Conservation (phyloP, 306 rosid species). For the Prunus campanulata region DNA sequence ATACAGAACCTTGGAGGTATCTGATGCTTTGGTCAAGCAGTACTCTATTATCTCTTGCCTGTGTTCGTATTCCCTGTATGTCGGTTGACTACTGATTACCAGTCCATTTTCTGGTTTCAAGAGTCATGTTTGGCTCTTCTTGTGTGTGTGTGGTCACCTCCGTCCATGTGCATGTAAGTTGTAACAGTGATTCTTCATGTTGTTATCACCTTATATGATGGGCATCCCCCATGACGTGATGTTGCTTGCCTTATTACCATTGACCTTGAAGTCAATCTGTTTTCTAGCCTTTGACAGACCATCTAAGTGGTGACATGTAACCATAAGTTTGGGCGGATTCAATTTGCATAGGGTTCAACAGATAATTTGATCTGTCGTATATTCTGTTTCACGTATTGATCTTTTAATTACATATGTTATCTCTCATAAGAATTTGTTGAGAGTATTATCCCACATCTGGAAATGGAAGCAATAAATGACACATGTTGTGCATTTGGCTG, state of each 20-base stretch:
- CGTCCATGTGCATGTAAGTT: background rate
- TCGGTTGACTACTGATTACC: background rate
- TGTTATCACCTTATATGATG: background rate
- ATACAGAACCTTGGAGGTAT: background rate
- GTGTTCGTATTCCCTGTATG: background rate
- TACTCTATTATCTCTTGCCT: background rate
- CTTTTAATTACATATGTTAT: background rate
- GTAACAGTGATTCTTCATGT: background rate
- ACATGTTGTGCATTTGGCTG: background rate
- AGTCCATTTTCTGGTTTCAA: background rate
- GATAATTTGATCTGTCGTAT: background rate
- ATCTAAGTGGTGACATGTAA: background rate
- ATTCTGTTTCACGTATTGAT: background rate
- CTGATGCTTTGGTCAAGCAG: background rate
- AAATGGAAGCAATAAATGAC: background rate
- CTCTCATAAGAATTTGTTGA: background rate
- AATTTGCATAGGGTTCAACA: background rate
- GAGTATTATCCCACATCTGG: background rate
- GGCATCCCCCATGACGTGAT: background rate
- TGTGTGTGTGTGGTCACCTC: background rate
- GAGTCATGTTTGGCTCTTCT: background rate
- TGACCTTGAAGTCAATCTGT: conserved; percentile 5
- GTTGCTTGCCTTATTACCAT: background rate
- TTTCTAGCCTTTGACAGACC: background rate
- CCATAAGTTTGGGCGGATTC: background rate